A percentile compares a stretch with the other conserved stretches of the same genome.
Evolutionary conservation across 495 filamentous ascomycete genomes (phyloP).

Genomic region (Hyaloscypha hepaticicola): DNA sequence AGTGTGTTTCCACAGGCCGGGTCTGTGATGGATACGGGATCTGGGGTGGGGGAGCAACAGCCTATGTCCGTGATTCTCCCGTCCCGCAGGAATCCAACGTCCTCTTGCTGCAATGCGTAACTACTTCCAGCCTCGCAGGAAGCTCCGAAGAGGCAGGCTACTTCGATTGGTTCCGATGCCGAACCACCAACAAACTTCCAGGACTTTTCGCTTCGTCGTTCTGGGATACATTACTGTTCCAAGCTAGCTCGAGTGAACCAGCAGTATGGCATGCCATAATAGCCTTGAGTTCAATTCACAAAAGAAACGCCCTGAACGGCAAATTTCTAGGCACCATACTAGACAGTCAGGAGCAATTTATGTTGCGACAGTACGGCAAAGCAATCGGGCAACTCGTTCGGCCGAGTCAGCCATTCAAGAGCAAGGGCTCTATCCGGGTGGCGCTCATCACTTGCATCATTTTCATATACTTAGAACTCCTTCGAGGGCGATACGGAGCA

Average conservation of each 20-base stretch:
- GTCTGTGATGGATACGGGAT: slow-evolving; percentile 34
- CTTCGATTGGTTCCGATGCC: slow-evolving; percentile 43
- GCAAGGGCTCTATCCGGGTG: slow-evolving; percentile 25
- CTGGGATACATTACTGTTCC: slow-evolving; percentile 49
- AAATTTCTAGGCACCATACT: not conserved
- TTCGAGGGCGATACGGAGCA: slow-evolving; percentile 44
- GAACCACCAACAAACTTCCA: slow-evolving; percentile 43
- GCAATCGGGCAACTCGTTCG: slow-evolving; percentile 43
- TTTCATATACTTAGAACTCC: slow-evolving; percentile 54
- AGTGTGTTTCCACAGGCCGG: slow-evolving; percentile 32
- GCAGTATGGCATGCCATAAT: slow-evolving; percentile 52
- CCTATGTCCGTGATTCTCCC: slow-evolving; percentile 38
- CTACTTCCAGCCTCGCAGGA: not conserved
- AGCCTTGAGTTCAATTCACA: slow-evolving; percentile 30
- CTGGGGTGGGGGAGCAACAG: slow-evolving; percentile 17
- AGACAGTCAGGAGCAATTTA: slow-evolving; percentile 30
- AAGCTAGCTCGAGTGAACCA: slow-evolving; percentile 43
- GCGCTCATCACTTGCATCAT: slow-evolving; percentile 55
- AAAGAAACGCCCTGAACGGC: slow-evolving; percentile 7
- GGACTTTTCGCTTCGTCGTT: slow-evolving; percentile 45
- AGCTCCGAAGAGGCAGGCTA: slow-evolving; percentile 15
- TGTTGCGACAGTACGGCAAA: slow-evolving; percentile 45
- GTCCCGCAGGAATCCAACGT: slow-evolving; percentile 19
- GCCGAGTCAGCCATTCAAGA: slow-evolving; percentile 18
- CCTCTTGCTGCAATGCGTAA: not conserved